These are phyloP conservation scores for Moniliophthora roreri DNA, from an alignment of 1,284 basidiomycete genomes.

Conservation along the genomic window DNA sequence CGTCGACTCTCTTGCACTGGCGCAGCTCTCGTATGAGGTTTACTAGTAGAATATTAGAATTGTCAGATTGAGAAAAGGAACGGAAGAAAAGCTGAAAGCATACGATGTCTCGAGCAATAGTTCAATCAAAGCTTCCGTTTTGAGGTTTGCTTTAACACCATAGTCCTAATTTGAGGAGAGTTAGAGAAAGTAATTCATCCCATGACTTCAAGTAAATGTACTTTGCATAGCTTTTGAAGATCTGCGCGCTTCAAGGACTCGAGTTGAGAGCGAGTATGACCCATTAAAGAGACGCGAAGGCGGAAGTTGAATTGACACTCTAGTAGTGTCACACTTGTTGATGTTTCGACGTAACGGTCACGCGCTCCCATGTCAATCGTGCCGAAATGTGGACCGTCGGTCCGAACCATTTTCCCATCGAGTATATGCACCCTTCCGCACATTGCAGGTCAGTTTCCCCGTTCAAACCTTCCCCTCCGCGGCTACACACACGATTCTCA, in stretches of 20 bases:
- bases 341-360: too few relatives aligned
- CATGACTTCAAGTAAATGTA: slow-evolving; percentile 26
- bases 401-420: too few relatives aligned
- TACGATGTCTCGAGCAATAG: slow-evolving; percentile 62
- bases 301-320: slow-evolving; percentile 8
- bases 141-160: slow-evolving; percentile 77
- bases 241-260: slow-evolving; percentile 67
- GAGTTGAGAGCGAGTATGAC: slow-evolving; percentile 53
- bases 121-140: slow-evolving; percentile 73
- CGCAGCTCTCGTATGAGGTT: slow-evolving; percentile 20
- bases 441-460: not conserved
- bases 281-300: slow-evolving; percentile 10
- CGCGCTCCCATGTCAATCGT: too few relatives aligned
- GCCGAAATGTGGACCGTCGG: too few relatives aligned
- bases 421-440: too few relatives aligned
- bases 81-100: slow-evolving; percentile 19
- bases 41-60: slow-evolving; percentile 20
- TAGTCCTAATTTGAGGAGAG: slow-evolving; percentile 50
- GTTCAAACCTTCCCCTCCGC: not conserved
- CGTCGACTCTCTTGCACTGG: slow-evolving; percentile 31
- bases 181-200: slow-evolving; percentile 20
- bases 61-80: not conserved
- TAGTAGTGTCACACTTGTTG: too few relatives aligned
- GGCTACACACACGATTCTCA: not conserved
- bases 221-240: slow-evolving; percentile 78